Conservation (phyloP, 2,329 filamentous ascomycete species). For the Calonectria hawksworthii region DNA sequence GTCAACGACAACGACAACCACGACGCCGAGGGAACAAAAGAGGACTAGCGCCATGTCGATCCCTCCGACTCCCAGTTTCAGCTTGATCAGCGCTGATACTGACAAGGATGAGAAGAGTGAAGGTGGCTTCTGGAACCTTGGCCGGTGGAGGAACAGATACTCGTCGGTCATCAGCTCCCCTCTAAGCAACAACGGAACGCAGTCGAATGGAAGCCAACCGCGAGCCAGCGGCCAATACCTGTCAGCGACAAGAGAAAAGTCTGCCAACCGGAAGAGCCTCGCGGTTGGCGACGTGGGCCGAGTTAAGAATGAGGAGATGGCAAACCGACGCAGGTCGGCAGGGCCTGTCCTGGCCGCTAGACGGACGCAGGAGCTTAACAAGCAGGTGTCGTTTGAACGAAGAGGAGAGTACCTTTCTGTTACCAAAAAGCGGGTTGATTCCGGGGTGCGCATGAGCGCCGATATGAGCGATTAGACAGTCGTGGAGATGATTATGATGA, state of each 20-base stretch:
- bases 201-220: conserved; percentile 53
- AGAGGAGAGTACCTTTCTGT: conserved; percentile 33
- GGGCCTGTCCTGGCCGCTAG: conserved; percentile 41
- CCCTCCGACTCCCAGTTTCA: conserved; percentile 70
- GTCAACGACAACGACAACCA: conserved; percentile 27
- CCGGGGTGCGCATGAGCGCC: conserved; percentile 49
- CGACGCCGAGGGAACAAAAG: conserved; percentile 41
- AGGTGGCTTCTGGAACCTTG: conserved; percentile 69
- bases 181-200: conserved; percentile 32
- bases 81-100: conserved; percentile 55
- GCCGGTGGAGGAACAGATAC: conserved; percentile 62
- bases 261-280: conserved; percentile 49
- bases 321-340: conserved; percentile 48
- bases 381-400: conserved; percentile 34
- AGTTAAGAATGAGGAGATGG: conserved; percentile 43
- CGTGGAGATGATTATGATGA: conserved; percentile 23
- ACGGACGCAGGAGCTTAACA: conserved; percentile 39
- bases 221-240: conserved; percentile 38
- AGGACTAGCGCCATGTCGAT: conserved; percentile 45
- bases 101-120: conserved; percentile 59
- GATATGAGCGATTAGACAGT: conserved; percentile 42
- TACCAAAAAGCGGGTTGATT: conserved; percentile 51
- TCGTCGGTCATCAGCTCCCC: conserved; percentile 43
- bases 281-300: conserved; percentile 46
- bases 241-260: conserved; percentile 50